Percentiles rank a stretch among this genome's conserved stretches.
phyloP scores from a whole-genome alignment of 2,329 filamentous ascomycete species.

The Exophiala phaeomuriformis region DNA sequence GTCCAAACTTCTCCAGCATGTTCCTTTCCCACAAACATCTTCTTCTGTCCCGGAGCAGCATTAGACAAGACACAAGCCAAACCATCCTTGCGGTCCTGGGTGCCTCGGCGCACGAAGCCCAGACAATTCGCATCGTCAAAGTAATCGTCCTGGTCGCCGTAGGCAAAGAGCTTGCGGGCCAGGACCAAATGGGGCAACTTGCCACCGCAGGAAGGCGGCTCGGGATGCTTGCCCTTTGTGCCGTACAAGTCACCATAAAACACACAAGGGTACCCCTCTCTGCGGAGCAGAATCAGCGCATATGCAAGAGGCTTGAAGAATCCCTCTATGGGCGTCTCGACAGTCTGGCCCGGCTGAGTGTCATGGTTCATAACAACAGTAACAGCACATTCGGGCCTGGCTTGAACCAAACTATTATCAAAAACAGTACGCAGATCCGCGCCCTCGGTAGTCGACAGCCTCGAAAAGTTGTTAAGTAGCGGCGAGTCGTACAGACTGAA shows the following conservation, averaged over 20 bases:
- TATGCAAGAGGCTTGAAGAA: constrained; percentile 62
- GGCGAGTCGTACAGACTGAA: constrained; percentile 57
- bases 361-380: constrained; percentile 53
- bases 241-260: constrained; percentile 60
- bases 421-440: constrained; percentile 55
- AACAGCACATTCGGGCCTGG: constrained; percentile 47
- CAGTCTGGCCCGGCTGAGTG: constrained; percentile 25
- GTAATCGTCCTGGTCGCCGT: constrained; percentile 54
- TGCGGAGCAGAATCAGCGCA: constrained; percentile 55
- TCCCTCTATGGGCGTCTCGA: constrained; percentile 48
- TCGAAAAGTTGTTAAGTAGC: constrained; percentile 58
- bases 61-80: constrained; percentile 48
- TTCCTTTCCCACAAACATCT: constrained; percentile 51
- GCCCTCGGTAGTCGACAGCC: constrained; percentile 47
- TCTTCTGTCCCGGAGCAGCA: constrained; percentile 40
- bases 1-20: constrained; percentile 54
- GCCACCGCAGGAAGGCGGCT: constrained; percentile 46
- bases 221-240: constrained; percentile 36
- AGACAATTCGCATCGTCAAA: constrained; percentile 51
- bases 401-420: constrained; percentile 48
- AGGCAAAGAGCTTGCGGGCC: constrained; percentile 54
- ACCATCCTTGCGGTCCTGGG: constrained; percentile 40
- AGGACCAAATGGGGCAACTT: constrained; percentile 50
- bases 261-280: constrained; percentile 53
- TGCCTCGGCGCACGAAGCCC: constrained; percentile 50